These are phyloP conservation scores for Mycena indigotica DNA, from an alignment of 768 basidiomycete species.

Conservation along the genomic window DNA sequence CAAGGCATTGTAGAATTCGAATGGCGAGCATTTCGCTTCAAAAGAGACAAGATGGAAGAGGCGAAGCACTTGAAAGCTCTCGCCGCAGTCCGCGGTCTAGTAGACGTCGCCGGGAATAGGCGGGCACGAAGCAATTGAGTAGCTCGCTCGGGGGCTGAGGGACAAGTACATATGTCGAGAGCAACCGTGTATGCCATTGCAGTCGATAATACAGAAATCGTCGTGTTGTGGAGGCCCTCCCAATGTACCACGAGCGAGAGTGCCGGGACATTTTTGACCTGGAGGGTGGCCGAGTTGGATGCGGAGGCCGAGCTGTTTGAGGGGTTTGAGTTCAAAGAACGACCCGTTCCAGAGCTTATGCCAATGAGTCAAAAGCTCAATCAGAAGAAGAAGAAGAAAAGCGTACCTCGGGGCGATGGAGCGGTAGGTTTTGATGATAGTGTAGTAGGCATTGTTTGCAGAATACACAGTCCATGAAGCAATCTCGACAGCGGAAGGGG, in stretches of 20 bases:
- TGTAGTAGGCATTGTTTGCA: neutral
- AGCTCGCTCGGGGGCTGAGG: neutral
- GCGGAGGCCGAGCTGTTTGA: neutral
- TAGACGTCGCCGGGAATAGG: constrained; percentile 14
- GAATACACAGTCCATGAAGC: no score
- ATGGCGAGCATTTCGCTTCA: neutral
- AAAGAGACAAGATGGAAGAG: constrained; percentile 1
- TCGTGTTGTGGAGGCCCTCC: neutral
- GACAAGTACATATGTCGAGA: constrained; percentile 3
- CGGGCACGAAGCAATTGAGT: constrained; percentile 12
- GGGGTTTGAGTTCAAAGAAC: neutral
- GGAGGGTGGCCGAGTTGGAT: constrained; percentile 9
- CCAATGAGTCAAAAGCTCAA: no score
- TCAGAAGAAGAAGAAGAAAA: neutral
- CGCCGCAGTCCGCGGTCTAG: neutral
- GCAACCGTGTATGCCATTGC: constrained; percentile 3
- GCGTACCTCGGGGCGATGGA: constrained; percentile 4
- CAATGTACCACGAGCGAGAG: neutral
- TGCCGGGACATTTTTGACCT: no score
- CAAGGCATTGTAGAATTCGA: constrained; percentile 3
- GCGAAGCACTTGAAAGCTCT: neutral
- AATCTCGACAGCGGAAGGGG: no score
- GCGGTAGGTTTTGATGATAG: neutral
- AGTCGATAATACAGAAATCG: constrained; percentile 5
- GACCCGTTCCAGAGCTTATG: constrained; percentile 8